These are phyloP conservation scores for Choricystis sp. DNA, from an alignment of 139 green algal genomes.

Conservation along the genomic window DNA sequence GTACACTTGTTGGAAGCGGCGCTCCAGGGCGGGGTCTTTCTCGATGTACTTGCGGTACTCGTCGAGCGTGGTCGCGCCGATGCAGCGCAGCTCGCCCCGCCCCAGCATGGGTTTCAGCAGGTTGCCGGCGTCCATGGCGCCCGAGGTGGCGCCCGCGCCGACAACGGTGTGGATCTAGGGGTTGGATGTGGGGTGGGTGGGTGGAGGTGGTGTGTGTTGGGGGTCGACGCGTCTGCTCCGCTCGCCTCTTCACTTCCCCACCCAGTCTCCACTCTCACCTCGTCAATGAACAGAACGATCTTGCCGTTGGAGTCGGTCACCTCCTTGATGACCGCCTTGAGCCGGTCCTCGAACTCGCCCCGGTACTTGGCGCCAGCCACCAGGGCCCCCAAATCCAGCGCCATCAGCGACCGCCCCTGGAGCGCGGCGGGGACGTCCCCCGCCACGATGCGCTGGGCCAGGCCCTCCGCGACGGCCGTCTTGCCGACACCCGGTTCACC, in stretches of 20 bases:
- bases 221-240: too few species aligned
- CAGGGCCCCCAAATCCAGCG: conserved; percentile 87
- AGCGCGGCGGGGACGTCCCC: conserved; percentile 81
- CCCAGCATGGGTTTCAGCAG: conserved; percentile 93
- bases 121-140: conserved; percentile 92
- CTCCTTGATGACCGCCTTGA: conserved; percentile 90
- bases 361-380: conserved; percentile 96
- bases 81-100: conserved; percentile 91
- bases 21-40: conserved; percentile 95
- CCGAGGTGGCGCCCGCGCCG: conserved; percentile 40
- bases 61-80: conserved; percentile 92
- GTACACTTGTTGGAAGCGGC: conserved; percentile 67
- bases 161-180: conserved; percentile 87
- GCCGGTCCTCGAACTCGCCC: conserved; percentile 95
- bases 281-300: conserved; percentile 96
- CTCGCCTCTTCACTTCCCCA: too few species aligned
- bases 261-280: too few species aligned
- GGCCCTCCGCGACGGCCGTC: conserved; percentile 78
- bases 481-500: conserved; percentile 83
- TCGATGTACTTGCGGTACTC: conserved; percentile 98
- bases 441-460: conserved; percentile 89
- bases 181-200: neutral
- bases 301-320: conserved; percentile 67
- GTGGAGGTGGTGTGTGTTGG: neutral
- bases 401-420: conserved; percentile 65